phyloP scores from a whole-genome alignment of 2,329 filamentous ascomycete genomes.

The Atkinsonella hypoxylon region DNA sequence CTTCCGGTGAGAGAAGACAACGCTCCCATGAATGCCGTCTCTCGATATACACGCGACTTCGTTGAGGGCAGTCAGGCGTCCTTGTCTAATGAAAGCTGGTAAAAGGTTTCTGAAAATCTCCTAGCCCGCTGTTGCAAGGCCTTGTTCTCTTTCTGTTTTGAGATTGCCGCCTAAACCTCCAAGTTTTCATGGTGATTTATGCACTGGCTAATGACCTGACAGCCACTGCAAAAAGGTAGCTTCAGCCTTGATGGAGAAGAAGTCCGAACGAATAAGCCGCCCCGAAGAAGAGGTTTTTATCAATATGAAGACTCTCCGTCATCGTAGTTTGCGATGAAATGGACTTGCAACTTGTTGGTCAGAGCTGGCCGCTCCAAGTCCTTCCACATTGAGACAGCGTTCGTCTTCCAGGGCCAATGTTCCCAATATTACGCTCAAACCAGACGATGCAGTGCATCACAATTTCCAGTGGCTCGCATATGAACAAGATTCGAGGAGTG shows the following conservation, averaged over 20 bases:
- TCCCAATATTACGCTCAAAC: background rate
- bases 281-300: slow-evolving; percentile 29
- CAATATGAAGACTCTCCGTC: slow-evolving; percentile 29
- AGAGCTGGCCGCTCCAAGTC: slow-evolving; percentile 10
- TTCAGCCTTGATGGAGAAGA: slow-evolving; percentile 31
- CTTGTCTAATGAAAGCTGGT: slow-evolving; percentile 16
- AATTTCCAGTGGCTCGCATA: background rate
- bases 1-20: slow-evolving; percentile 24
- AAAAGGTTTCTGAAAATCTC: too few relatives aligned
- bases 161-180: too few relatives aligned
- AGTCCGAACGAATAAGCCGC: slow-evolving; percentile 35
- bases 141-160: background rate
- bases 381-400: background rate
- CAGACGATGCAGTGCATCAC: slow-evolving; percentile 1
- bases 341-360: slow-evolving; percentile 26
- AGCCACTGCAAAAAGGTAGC: slow-evolving; percentile 34
- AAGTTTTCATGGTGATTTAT: background rate
- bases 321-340: slow-evolving; percentile 31
- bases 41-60: slow-evolving; percentile 32
- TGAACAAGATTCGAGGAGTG: background rate
- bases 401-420: background rate
- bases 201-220: slow-evolving; percentile 7
- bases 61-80: slow-evolving; percentile 15
- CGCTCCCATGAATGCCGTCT: slow-evolving; percentile 24
- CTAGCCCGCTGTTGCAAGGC: background rate